Evolutionary conservation across 352 stramenopile species (phyloP).

Genomic region (Pythium guiyangense): DNA sequence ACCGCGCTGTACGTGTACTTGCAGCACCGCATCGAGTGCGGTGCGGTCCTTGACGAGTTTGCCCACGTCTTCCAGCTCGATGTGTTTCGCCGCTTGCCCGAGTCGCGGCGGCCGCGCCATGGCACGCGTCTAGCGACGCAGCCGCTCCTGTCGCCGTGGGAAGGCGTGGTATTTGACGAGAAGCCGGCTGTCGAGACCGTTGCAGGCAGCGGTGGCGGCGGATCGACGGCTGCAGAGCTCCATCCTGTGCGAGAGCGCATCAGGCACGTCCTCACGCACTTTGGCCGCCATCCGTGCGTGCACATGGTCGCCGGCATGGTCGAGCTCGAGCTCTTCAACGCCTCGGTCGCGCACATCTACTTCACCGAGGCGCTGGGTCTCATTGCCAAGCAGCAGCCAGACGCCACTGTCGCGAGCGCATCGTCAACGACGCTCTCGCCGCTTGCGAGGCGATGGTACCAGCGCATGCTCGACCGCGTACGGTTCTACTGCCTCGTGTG

Average conservation of each 20-base stretch:
- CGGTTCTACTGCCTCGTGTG: conserved; percentile 55
- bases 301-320: conserved; percentile 52
- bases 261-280: conserved; percentile 12
- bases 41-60: conserved; percentile 32
- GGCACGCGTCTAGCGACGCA: background rate
- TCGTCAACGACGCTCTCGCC: conserved; percentile 11
- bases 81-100: conserved; percentile 28
- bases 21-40: conserved; percentile 23
- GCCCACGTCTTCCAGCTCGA: conserved; percentile 50
- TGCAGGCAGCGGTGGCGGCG: background rate
- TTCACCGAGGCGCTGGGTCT: conserved; percentile 37
- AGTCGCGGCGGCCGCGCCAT: background rate
- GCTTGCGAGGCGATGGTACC: conserved; percentile 26
- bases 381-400: conserved; percentile 13
- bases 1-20: conserved; percentile 38
- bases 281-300: conserved; percentile 26
- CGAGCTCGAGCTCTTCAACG: conserved; percentile 43
- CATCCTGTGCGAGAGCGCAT: conserved; percentile 21
- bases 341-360: conserved; percentile 23
- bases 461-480: conserved; percentile 26
- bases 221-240: background rate
- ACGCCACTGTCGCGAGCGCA: background rate
- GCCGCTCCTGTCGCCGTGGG: conserved; percentile 22
- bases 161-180: conserved; percentile 30
- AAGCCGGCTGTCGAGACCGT: background rate